Evolutionary conservation across 257 asterid species (phyloP), one percentile per base, ranked within the genome.

Genomic region (Gentiana macrophylla): DNA sequence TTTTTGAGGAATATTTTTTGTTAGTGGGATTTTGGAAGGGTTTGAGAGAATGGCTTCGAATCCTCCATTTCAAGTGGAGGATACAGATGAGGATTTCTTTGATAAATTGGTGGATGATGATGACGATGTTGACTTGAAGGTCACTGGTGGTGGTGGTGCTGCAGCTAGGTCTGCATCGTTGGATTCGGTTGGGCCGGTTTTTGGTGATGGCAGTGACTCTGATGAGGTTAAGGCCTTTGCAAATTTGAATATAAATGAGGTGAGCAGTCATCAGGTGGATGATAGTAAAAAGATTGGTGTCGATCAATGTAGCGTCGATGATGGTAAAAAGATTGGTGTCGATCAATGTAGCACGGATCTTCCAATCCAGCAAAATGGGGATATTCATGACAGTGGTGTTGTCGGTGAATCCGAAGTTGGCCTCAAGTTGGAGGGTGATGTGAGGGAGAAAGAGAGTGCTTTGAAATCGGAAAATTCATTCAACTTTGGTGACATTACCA

Each of bases 21-120:
- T 55, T 44, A 15, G 61, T 61, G 68, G 61, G 33, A 48, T n/a
- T 55, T 37, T 37, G 13, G 50, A 59, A 60, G 72, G 75, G 70
- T 72, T 72, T 74, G 77, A 60, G 73, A 69, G 59, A 51, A 90
- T 90, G 98, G 96, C 98, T 61, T 81, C 92, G 51, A 76, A 75
- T 84, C 99, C 94, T 88, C 98, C 94, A 78, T 83, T 81, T 61
- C 57, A 63, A 81, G 75, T 85, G 90, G 98, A 92, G 95, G 98
- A 92, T 85, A 79, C 93, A 32, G 99, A 92, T 72, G 95, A 85
- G 73, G 96, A 83, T 70, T 92, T 92, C 66, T 92, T 92, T 54
- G 97, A 92, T 64, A 85, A 92, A 52, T 78, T 91, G 79, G 98
- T 85, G 74, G 59, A 79, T 67, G 98, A 85, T 53, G 95, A 74